Evolutionary conservation across 495 filamentous ascomycete species (phyloP), one percentile per base, ranked within the genome.

Genomic region (Pyrenula aspistea): DNA sequence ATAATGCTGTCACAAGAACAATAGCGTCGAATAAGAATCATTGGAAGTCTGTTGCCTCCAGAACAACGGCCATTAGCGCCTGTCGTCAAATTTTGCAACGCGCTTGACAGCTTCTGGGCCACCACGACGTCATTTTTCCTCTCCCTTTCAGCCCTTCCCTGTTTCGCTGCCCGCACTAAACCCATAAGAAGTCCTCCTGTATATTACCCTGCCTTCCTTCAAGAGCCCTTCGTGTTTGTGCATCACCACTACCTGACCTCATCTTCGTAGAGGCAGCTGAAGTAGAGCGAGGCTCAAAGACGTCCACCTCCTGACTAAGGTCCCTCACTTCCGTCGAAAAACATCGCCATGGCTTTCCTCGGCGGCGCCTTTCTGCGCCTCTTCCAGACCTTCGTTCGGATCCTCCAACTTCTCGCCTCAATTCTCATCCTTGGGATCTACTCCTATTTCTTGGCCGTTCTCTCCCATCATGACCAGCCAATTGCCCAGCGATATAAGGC

Each of bases 341-440:
- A n/a, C n/a, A n/a, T n/a, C 31, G 15, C 31, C 31, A 42, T 42
- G 31, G 31, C 31, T 42, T 42, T 71, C 19, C 60, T 68, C 24
- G 74, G 75, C 22, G 82, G 83, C 58, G 67, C 83, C 22, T 71
- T 82, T 60, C 80, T 90, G 51, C 83, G 84, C 59, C 67, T 77
- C 51, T 64, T 83, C 25, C 81, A 83, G 58, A 79, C 83, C 59
- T 73, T 83, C 63, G 67, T 89, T 58, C 84, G 87, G 58, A 62
- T 72, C 51, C 68, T 95, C n/a, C 77, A 89, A 62, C 86, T 92
- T 70, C 74, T 82, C 64, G 85, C 79, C 63, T 73, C 82, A 23
- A 84, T 75, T 56, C 73, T 93, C 56, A 80, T 91, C 56, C 77
- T 95, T 53, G 88, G 82, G 65, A 81, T 94, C 59, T 91, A 85